Evolutionary conservation across 108 stramenopile genomes (phyloP), one percentile per base, ranked within the genome.

Genomic region (Fragilariopsis cylindrus): DNA sequence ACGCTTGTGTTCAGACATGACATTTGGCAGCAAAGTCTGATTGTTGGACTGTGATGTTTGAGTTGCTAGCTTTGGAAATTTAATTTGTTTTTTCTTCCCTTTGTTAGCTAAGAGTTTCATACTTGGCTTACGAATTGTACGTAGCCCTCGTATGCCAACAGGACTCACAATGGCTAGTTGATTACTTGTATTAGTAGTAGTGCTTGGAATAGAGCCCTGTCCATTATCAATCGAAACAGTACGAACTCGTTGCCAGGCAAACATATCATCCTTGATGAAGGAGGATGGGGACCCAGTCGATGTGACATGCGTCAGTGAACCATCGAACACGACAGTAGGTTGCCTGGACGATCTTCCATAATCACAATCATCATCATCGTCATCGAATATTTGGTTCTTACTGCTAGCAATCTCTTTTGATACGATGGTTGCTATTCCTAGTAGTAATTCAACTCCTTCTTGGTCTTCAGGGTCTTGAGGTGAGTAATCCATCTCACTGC

Each of bases 191-290:
- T 6, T 60, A 11, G 50, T 16, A 39, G 57, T 66, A 54, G 44
- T 54, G 40, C 43, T 57, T 44, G 78, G 53, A 5, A 82, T 82
- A 52, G 77, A 75, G 5, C 39, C 40, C 43, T 40, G 45, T 63
- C 42, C 62, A 44, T 63, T 44, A 72, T 91, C 90, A 66, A 91
- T 84, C 21, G 90, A 91, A 45, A 91, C 87, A 13, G 90, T 65
- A 15, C 90, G 79, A 12, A 78, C 77, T 49, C 67, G 82, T 70
- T 75, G 85, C 80, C 80, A 81, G n/a, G 44, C 40, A 53, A 71
- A 75, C 16, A 52, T 18, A 3, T 69, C 63, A 72, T 65, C 57
- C 40, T 70, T 48, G 13, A 21, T 4, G 47, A 39, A 48, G 44
- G 50, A 64, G 39, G 72, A 55, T 7, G 47, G 19, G 7, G n/a